Conservation (phyloP, 805 yeast species). For the Wickerhamiella qilinensis region DNA sequence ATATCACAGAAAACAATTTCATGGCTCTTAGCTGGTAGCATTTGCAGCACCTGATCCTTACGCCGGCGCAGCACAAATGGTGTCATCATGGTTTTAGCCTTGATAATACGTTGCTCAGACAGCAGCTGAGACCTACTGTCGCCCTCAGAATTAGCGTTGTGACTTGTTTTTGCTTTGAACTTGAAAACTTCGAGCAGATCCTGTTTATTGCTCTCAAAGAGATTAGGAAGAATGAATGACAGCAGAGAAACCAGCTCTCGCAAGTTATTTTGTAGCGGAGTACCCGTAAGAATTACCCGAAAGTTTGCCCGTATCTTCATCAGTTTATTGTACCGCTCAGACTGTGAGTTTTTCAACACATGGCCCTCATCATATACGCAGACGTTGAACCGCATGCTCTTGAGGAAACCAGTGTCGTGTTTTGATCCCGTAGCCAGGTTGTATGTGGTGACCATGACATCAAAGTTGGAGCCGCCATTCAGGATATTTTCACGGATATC, state of each 20-base stretch:
- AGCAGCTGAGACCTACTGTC: slow-evolving; percentile 29
- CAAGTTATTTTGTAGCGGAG: slow-evolving; percentile 89
- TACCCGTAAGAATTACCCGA: slow-evolving; percentile 81
- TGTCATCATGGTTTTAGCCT: slow-evolving; percentile 96
- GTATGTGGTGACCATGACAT: slow-evolving; percentile 89
- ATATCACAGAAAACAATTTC: slow-evolving; percentile 50
- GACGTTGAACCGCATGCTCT: slow-evolving; percentile 60
- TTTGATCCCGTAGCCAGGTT: slow-evolving; percentile 79
- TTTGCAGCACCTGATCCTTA: slow-evolving; percentile 80
- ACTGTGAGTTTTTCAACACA: slow-evolving; percentile 75
- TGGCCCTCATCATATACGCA: slow-evolving; percentile 97
- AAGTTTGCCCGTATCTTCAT: slow-evolving; percentile 77
- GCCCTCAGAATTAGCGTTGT: slow-evolving; percentile 15
- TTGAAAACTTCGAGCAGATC: slow-evolving; percentile 71
- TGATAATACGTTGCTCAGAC: slow-evolving; percentile 78
- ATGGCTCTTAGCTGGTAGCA: slow-evolving; percentile 66
- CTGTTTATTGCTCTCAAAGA: slow-evolving; percentile 67
- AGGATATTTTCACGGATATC: slow-evolving; percentile 59
- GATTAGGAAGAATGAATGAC: slow-evolving; percentile 75
- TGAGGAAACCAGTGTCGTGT: slow-evolving; percentile 64
- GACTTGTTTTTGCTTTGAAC: slow-evolving; percentile 64
- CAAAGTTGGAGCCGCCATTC: slow-evolving; percentile 40
- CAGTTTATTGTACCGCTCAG: slow-evolving; percentile 75
- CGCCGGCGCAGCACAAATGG: slow-evolving; percentile 89
- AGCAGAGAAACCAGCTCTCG: slow-evolving; percentile 78